phyloP scores from a whole-genome alignment of 441 rosid genomes.

The Heliophila coronopifolia region DNA sequence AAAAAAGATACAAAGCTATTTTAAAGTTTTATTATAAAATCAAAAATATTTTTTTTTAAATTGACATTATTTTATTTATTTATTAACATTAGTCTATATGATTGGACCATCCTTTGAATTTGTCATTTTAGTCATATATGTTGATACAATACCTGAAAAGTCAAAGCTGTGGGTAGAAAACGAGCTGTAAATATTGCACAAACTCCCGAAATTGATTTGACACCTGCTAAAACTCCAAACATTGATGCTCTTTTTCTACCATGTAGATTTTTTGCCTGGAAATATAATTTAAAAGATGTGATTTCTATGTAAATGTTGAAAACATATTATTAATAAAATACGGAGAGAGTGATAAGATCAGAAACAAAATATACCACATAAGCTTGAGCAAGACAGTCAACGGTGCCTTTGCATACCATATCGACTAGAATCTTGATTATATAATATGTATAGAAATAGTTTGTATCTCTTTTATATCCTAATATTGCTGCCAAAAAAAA shows the following conservation, averaged over 20 bases:
- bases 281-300: neutral
- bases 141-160: conserved; percentile 46
- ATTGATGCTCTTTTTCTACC: conserved; percentile 44
- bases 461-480: conserved; percentile 59
- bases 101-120: neutral
- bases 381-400: conserved; percentile 68
- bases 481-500: conserved; percentile 66
- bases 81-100: no score
- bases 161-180: conserved; percentile 43
- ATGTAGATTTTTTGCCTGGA: conserved; percentile 57
- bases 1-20: no score
- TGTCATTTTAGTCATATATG: no score
- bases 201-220: conserved; percentile 39
- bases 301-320: neutral
- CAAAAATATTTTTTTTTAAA: no score
- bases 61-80: no score
- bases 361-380: conserved; percentile 48
- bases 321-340: neutral
- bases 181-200: conserved; percentile 60
- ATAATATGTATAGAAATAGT: conserved; percentile 57
- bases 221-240: conserved; percentile 59
- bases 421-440: conserved; percentile 43
- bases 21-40: no score
- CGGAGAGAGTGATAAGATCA: neutral
- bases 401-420: conserved; percentile 49